Conservation (phyloP, 2,329 filamentous ascomycete species). For the Aspergillus felis region DNA sequence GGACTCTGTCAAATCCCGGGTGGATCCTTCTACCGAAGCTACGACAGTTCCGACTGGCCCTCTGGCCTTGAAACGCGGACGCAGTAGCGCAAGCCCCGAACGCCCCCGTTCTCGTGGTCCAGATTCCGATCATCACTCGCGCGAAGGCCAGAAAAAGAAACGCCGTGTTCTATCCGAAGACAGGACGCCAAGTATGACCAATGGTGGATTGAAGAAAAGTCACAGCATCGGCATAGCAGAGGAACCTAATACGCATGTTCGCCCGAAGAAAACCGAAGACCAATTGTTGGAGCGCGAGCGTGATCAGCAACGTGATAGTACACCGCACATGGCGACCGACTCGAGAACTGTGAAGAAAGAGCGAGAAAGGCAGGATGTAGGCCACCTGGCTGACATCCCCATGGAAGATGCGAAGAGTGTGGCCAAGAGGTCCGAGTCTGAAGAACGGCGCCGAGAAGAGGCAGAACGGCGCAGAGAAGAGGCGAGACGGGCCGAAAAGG, state of each 20-base stretch:
- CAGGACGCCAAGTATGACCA: constrained; percentile 26
- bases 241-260: constrained; percentile 13
- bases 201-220: constrained; percentile 28
- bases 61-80: constrained; percentile 36
- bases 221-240: constrained; percentile 14
- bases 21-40: constrained; percentile 23
- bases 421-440: constrained; percentile 21
- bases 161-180: constrained; percentile 41
- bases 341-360: constrained; percentile 29
- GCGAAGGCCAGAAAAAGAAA: constrained; percentile 41
- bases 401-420: constrained; percentile 24
- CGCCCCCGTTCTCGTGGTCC: constrained; percentile 32
- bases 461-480: constrained; percentile 22
- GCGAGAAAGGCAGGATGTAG: constrained; percentile 23
- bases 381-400: constrained; percentile 26
- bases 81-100: constrained; percentile 41
- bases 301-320: constrained; percentile 12
- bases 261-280: constrained; percentile 15
- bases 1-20: constrained; percentile 29
- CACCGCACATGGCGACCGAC: constrained; percentile 14
- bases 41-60: constrained; percentile 13
- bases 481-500: constrained; percentile 27
- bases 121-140: constrained; percentile 29
- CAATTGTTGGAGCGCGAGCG: constrained; percentile 15
- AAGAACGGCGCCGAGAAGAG: constrained; percentile 22